phyloP scores from a whole-genome alignment of 1,284 basidiomycete genomes.

The Ceratobasidium sp. region DNA sequence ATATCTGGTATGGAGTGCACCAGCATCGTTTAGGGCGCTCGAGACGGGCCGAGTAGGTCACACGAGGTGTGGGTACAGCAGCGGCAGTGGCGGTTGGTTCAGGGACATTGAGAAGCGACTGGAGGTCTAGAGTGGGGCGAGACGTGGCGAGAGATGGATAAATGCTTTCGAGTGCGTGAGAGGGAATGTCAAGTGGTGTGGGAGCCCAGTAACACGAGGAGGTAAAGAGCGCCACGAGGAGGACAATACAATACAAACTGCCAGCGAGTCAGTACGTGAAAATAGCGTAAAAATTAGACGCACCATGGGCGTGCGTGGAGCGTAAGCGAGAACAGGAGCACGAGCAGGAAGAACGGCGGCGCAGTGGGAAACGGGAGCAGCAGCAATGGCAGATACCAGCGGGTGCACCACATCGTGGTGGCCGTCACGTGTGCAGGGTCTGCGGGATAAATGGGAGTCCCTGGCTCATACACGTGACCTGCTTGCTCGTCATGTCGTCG shows the following conservation, averaged over 20 bases:
- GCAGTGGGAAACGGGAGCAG: slow-evolving; percentile 79
- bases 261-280: slow-evolving; percentile 21
- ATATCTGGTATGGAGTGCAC: slow-evolving; percentile 66
- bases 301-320: slow-evolving; percentile 82
- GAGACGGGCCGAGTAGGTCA: slow-evolving; percentile 23
- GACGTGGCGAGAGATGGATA: slow-evolving; percentile 54
- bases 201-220: slow-evolving; percentile 87
- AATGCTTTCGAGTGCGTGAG: slow-evolving; percentile 48
- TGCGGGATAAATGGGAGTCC: not conserved
- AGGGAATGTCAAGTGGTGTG: slow-evolving; percentile 52
- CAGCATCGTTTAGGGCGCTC: slow-evolving; percentile 61
- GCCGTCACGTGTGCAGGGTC: slow-evolving; percentile 8
- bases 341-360: slow-evolving; percentile 72
- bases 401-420: slow-evolving; percentile 38
- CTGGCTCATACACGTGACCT: slow-evolving; percentile 4
- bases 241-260: slow-evolving; percentile 82
- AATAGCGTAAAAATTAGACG: slow-evolving; percentile 45
- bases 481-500: slow-evolving; percentile 19
- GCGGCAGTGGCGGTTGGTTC: slow-evolving; percentile 49
- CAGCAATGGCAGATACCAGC: slow-evolving; percentile 71
- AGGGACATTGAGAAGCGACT: slow-evolving; percentile 68
- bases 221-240: slow-evolving; percentile 76
- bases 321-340: slow-evolving; percentile 74
- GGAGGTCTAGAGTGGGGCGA: slow-evolving; percentile 68
- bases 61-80: slow-evolving; percentile 44